Percentiles rank a stretch among this genome's conserved stretches.
These are phyloP conservation scores for Aureobasidium leucospermi DNA, from an alignment of 2,329 filamentous ascomycete genomes.

Conservation along the genomic window DNA sequence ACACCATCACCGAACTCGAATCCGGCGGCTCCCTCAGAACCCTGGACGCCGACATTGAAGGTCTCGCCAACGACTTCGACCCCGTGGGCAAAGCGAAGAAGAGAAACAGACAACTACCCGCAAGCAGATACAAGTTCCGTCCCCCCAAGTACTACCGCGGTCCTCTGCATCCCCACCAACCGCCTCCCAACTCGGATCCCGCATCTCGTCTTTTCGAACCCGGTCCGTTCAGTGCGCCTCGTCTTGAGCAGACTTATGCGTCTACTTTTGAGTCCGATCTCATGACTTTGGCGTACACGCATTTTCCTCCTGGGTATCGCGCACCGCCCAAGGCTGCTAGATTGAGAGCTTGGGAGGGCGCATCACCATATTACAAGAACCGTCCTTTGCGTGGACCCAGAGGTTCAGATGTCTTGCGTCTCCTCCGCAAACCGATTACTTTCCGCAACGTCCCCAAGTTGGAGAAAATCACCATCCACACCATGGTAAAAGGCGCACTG, in stretches of 20 bases:
- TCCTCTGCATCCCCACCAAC: constrained; percentile 85
- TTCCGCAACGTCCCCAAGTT: constrained; percentile 84
- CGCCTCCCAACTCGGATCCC: constrained; percentile 78
- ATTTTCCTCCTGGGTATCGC: constrained; percentile 71
- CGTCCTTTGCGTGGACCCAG: constrained; percentile 76
- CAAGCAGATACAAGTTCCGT: constrained; percentile 80
- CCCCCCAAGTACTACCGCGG: constrained; percentile 93
- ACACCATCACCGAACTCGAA: constrained; percentile 38
- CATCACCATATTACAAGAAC: constrained; percentile 91
- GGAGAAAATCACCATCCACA: constrained; percentile 72
- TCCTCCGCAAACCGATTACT: constrained; percentile 59
- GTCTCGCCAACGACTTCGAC: constrained; percentile 35
- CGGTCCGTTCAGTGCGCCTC: constrained; percentile 81
- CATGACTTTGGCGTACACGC: constrained; percentile 80
- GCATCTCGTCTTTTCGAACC: constrained; percentile 81
- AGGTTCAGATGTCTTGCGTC: constrained; percentile 63
- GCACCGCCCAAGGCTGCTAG: constrained; percentile 53
- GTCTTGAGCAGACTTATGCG: constrained; percentile 84
- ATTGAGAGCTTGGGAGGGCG: constrained; percentile 78
- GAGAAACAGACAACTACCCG: constrained; percentile 39
- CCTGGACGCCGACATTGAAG: constrained; percentile 32
- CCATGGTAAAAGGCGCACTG: constrained; percentile 59
- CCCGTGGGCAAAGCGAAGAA: constrained; percentile 39
- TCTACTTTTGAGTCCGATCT: constrained; percentile 80
- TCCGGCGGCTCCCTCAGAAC: constrained; percentile 38